Evolutionary conservation across 768 basidiomycete genomes (phyloP), one percentile per base, ranked within the genome.

Genomic region (Collybia sordida): DNA sequence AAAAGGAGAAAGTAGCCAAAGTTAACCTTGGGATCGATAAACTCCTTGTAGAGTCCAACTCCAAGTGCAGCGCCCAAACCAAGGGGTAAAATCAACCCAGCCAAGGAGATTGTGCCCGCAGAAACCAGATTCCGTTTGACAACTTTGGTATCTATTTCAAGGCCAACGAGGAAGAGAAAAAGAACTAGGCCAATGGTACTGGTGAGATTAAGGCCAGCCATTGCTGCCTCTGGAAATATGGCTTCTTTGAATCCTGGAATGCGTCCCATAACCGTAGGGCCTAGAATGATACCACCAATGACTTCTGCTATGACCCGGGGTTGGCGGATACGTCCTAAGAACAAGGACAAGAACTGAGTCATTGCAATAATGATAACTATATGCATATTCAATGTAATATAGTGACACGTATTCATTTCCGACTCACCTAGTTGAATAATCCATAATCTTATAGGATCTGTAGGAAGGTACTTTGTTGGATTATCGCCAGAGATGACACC

Each of bases 231-330:
- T 0, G 86, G 85, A 65, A 88, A 89, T 54, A 90, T 85, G 35
- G 65, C 60, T 6, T 67, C 42, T n/a, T 68, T 73, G 71, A 93
- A 96, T 34, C 73, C 63, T 0, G 89, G 91, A 51, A 93, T 91
- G 22, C 81, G 82, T 2, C 91, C 91, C 79, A 91, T 82, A 8
- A 88, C 80, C 0, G 81, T 75, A 0, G 83, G 83, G 36, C 93
- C 94, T 9, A 98, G 78, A 18, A 98, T 60, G 55, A 98, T 84
- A 18, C 96, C 96, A 0, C 86, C 92, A 48, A 98, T 81, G 51
- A 97, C 88, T 65, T 98, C 95, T 36, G 93, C 85, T 45, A 97
- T 93, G 52, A 98, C 95, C n/a, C 86, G 77, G 1, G 96, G 96
- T 60, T 98, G 95, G 27, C 82, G 83, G 28, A 96, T 82, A 48